phyloP scores from a whole-genome alignment of 2,329 filamentous ascomycete species.

The Cladorrhinum sp. region DNA sequence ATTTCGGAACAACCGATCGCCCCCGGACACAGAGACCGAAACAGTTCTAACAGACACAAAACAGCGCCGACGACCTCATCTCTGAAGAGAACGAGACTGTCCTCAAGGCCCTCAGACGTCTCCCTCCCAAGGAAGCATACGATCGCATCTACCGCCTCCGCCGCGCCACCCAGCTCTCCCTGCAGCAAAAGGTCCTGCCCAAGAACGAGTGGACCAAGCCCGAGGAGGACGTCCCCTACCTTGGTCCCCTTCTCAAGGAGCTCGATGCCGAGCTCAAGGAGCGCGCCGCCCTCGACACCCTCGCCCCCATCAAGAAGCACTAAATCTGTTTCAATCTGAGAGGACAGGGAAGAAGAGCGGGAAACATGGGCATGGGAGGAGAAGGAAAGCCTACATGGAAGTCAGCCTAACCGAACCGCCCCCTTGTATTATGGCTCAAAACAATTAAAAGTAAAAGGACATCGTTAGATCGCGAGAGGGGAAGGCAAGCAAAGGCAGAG shows the following conservation, averaged over 20 bases:
- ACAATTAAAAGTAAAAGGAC: constrained; percentile 7
- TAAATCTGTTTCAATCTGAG: constrained; percentile 20
- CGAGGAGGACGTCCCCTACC: constrained; percentile 56
- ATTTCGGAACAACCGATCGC: background rate
- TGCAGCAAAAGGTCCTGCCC: constrained; percentile 63
- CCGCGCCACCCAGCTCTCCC: constrained; percentile 78
- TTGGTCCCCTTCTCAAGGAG: constrained; percentile 51
- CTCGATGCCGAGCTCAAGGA: constrained; percentile 48
- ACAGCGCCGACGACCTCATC: constrained; percentile 89
- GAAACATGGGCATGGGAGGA: background rate
- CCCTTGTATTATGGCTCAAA: constrained; percentile 1
- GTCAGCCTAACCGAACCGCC: background rate
- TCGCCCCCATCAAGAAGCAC: constrained; percentile 50
- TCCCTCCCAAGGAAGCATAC: constrained; percentile 85
- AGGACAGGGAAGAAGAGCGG: no score
- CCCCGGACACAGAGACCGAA: background rate
- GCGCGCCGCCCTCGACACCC: constrained; percentile 50
- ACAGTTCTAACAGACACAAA: constrained; percentile 1
- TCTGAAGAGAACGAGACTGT: constrained; percentile 87
- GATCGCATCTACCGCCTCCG: constrained; percentile 97
- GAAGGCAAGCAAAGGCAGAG: background rate
- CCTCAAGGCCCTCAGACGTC: constrained; percentile 84
- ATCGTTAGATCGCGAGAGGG: background rate
- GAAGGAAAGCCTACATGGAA: background rate
- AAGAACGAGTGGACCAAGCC: constrained; percentile 59